Conservation (phyloP, 257 asterid genomes). For the Fraxinus quadrangulata region DNA sequence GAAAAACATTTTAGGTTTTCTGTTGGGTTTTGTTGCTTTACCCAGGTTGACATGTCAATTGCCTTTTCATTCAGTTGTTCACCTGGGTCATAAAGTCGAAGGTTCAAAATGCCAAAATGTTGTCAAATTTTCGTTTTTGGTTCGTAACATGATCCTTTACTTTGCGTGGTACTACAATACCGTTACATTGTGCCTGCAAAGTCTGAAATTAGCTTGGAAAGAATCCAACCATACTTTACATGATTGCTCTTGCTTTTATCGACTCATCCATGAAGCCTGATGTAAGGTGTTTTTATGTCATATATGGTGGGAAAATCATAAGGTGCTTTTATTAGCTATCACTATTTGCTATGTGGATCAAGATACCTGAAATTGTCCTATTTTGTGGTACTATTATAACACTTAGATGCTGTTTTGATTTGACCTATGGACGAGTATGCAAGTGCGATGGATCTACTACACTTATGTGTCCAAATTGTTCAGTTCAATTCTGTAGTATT, state of each 20-base stretch:
- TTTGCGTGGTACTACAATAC: background rate
- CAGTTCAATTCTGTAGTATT: background rate
- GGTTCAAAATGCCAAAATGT: background rate
- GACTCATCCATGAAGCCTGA: background rate
- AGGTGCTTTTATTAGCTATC: background rate
- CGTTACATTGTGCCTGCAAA: background rate
- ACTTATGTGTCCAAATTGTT: background rate
- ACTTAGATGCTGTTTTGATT: background rate
- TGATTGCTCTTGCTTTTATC: background rate
- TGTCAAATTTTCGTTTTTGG: background rate
- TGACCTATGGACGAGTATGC: background rate
- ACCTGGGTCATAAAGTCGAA: background rate
- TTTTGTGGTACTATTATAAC: background rate
- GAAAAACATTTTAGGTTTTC: constrained; percentile 2
- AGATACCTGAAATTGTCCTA: too few relatives aligned
- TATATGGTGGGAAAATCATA: too few relatives aligned
- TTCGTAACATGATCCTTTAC: background rate
- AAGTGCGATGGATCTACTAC: constrained; percentile 4
- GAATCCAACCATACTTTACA: background rate
- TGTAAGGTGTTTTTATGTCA: too few relatives aligned
- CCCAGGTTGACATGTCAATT: background rate
- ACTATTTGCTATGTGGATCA: background rate
- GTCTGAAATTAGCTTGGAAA: background rate
- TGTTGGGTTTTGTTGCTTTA: background rate
- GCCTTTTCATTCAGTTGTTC: background rate